Percentiles rank a stretch among this genome's conserved stretches.
Evolutionary conservation across 805 yeast genomes (phyloP).

Genomic region (Priceomyces carsonii): DNA sequence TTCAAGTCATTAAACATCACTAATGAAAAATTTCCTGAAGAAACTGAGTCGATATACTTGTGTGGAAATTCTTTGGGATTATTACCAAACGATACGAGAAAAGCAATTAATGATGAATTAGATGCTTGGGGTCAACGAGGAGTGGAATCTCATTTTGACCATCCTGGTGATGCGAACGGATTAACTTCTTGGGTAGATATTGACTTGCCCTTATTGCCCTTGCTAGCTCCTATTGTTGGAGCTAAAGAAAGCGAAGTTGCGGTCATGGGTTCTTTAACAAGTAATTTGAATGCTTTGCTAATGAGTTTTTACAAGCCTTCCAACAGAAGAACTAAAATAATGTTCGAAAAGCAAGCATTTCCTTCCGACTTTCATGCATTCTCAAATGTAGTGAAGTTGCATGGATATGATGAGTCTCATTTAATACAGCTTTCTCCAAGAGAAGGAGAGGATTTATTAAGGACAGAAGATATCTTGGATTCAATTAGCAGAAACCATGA

Average conservation of each 20-base stretch:
- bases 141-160: constrained; percentile 83
- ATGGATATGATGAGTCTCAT: constrained; percentile 53
- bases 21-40: constrained; percentile 13
- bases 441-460: constrained; percentile 54
- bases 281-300: constrained; percentile 74
- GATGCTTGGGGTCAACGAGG: constrained; percentile 81
- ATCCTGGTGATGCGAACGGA: constrained; percentile 47
- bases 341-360: constrained; percentile 85
- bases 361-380: constrained; percentile 93
- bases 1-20: constrained; percentile 56
- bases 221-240: constrained; percentile 75
- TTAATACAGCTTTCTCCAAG: constrained; percentile 66
- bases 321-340: constrained; percentile 59
- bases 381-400: constrained; percentile 65
- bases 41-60: constrained; percentile 51
- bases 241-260: constrained; percentile 79
- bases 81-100: constrained; percentile 68
- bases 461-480: constrained; percentile 62
- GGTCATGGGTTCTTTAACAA: constrained; percentile 82
- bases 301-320: constrained; percentile 73
- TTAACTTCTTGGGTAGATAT: constrained; percentile 80
- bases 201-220: constrained; percentile 72
- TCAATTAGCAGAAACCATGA: constrained; percentile 57
- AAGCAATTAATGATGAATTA: constrained; percentile 63
- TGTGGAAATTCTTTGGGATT: constrained; percentile 95